Evolutionary conservation across 164 flowering plant species (phyloP).

Genomic region (Vitis riparia): DNA sequence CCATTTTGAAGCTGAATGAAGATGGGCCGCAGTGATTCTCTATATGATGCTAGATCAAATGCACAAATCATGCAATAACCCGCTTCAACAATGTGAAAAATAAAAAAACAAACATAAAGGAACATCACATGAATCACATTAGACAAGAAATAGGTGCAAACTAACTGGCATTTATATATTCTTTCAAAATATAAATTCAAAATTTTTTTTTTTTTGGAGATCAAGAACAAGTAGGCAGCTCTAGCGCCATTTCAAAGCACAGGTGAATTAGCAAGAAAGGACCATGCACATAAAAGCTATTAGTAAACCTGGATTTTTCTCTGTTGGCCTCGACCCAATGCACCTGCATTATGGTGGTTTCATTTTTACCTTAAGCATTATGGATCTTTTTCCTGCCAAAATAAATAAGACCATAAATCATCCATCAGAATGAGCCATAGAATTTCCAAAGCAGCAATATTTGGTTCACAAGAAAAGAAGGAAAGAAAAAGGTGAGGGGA

Average conservation of each 20-base stretch:
- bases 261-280: slow-evolving; percentile 13
- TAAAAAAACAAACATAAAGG: not conserved
- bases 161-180: slow-evolving; percentile 13
- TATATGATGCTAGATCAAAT: not conserved
- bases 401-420: not conserved
- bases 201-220: not conserved
- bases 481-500: not conserved
- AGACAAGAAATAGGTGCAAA: slow-evolving; percentile 11
- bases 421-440: not conserved
- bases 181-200: slow-evolving; percentile 7
- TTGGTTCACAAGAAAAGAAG: too few species aligned
- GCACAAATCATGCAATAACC: too few species aligned
- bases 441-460: not conserved
- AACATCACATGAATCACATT: slow-evolving; percentile 9
- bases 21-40: too few species aligned
- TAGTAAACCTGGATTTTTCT: slow-evolving; percentile 14
- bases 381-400: slow-evolving; percentile 14
- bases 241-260: slow-evolving; percentile 2
- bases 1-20: too few species aligned
- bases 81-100: not conserved
- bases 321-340: not conserved
- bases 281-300: slow-evolving; percentile 3
- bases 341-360: not conserved
- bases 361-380: slow-evolving; percentile 5
- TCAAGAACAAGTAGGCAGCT: slow-evolving; percentile 1